Evolutionary conservation across 257 asterid species (phyloP).

Genomic region (Plantago elongata): DNA sequence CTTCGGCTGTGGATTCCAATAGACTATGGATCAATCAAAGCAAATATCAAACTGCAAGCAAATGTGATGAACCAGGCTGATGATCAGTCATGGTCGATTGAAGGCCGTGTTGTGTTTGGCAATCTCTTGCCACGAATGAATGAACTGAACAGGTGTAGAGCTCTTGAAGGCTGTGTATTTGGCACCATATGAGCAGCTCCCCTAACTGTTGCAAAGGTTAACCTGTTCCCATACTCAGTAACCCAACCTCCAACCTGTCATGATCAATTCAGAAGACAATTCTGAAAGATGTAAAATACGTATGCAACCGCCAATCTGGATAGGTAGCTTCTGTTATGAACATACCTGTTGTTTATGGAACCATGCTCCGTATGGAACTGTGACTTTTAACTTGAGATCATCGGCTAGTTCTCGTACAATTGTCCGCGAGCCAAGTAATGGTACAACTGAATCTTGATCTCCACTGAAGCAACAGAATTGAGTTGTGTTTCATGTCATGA

Average conservation of each 20-base stretch:
- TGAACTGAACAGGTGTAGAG: conserved; percentile 74
- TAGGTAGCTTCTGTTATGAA: not conserved
- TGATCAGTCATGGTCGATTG: conserved; percentile 25
- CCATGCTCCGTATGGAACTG: conserved; percentile 95
- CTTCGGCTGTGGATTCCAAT: conserved; percentile 22
- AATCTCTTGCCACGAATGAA: conserved; percentile 58
- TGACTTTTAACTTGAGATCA: conserved; percentile 52
- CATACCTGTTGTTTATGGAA: conserved; percentile 80
- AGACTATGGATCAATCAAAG: conserved; percentile 13
- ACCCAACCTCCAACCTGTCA: conserved; percentile 90
- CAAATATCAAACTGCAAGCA: not conserved
- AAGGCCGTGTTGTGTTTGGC: conserved; percentile 64
- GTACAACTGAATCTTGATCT: conserved; percentile 98
- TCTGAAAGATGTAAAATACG: not conserved
- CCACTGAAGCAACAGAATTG: conserved; percentile 45
- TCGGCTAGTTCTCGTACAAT: conserved; percentile 88
- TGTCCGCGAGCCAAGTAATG: conserved; percentile 85
- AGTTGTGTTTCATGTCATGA: not conserved
- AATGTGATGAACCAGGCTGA: not conserved
- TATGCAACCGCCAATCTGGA: not conserved
- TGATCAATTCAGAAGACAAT: not conserved
- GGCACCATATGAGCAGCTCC: conserved; percentile 99
- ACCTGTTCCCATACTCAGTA: conserved; percentile 76
- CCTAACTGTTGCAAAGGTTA: conserved; percentile 87
- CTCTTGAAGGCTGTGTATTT: conserved; percentile 87